Conservation (phyloP, 202 grass and related monocot genomes). For the Panicum hallii region DNA sequence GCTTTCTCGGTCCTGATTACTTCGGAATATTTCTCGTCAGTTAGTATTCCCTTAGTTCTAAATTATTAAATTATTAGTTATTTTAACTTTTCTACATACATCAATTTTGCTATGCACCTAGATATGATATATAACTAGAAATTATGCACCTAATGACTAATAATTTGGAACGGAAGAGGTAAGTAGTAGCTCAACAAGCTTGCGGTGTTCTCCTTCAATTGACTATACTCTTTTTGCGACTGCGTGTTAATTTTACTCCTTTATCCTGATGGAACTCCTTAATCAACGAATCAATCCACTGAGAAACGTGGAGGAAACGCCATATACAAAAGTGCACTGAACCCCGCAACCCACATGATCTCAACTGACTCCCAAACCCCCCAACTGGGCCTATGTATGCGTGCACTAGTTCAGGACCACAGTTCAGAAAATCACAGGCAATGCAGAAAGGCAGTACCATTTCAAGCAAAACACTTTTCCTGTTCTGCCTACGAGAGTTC, state of each 20-base stretch:
- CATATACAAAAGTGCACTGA: not conserved
- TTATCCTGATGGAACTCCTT: not conserved
- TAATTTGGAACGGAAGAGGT: too few relatives aligned
- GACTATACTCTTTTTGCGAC: not conserved
- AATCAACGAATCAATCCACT: not conserved
- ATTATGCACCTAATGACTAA: too few relatives aligned
- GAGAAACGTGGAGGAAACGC: not conserved
- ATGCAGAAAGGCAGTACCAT: not conserved
- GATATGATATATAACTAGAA: too few relatives aligned
- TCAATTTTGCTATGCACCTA: too few relatives aligned
- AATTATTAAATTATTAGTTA: too few relatives aligned
- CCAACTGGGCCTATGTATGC: not conserved
- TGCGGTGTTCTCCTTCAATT: not conserved
- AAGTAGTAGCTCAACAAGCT: not conserved
- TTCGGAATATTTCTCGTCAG: not conserved
- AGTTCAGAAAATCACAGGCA: conserved; percentile 1
- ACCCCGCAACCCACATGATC: conserved; percentile 29
- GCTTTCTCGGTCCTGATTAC: not conserved
- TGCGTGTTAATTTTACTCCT: not conserved
- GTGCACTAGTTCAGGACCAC: not conserved
- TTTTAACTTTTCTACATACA: too few relatives aligned
- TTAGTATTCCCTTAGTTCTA: too few relatives aligned
- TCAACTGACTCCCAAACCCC: not conserved
- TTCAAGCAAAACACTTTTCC: not conserved
- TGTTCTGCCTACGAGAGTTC: not conserved